Base-by-base conservation (phyloP, 805 yeast genomes). In the Ogataea paradorogensis region DNA sequence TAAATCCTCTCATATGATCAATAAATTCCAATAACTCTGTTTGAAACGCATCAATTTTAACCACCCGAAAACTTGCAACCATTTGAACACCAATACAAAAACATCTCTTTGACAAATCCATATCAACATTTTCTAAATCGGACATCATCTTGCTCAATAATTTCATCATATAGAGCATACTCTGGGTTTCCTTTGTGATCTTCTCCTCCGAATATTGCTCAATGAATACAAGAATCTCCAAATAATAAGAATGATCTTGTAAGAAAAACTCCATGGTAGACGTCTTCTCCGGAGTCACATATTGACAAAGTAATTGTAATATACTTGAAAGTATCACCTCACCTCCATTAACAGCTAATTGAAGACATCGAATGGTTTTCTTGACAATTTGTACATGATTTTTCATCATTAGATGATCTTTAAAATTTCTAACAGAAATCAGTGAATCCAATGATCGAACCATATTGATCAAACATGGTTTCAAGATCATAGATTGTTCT, bases 381-480 rank as follows among this genome's bases (percentile, higher is more conserved):
- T 38, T 35, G 7, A 59, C 11, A 3, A 59, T 46, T 4, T 44
- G 35, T 22, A 34, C 38, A 23, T 51, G 52, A 9, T 55, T 51
- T 20, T 29, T 30, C 6, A 30, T 26, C 22, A 43, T 38, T 9
- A 63, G 33, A 38, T 57, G 62, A 38, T 53, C 59, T 37, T 49
- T 53, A 37, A 63, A 56, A 30, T 39, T 50, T 28, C 48, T 58
- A 11, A 46, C 25, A 5, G 39, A 37, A 9, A 61, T 29, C 9
- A 70, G 35, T 7, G 47, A 25, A n/a, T 48, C 52, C 11, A 70
- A 30, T 0, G 61, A 42, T 10, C 55, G 55, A 2, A 58, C 45
- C 21, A 62, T 45, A 37, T 63, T 60, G n/a, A 56, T 31, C 1
- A 62, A 55, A 2, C 59, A 50, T 0, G 70, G 71, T 7, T 45